Conservation (phyloP, 768 basidiomycete genomes). For the Rhodotorula taiwanensis region DNA sequence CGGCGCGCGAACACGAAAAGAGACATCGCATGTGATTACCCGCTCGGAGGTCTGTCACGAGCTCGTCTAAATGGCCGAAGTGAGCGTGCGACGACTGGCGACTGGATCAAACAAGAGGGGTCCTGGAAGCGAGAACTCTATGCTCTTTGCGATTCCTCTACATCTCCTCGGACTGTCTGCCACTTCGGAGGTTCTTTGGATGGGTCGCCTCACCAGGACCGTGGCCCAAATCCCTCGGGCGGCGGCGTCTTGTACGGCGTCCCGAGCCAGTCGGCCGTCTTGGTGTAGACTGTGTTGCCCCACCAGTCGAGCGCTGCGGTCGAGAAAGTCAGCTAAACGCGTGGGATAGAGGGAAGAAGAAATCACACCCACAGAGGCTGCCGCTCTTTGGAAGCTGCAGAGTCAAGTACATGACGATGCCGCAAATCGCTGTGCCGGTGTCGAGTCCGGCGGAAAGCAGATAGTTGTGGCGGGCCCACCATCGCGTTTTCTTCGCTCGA, state of each 20-base stretch:
- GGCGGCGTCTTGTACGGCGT: slow-evolving; percentile 22
- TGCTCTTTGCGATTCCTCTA: no score
- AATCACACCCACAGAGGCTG: slow-evolving; percentile 40
- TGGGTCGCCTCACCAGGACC: slow-evolving; percentile 33
- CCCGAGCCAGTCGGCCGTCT: slow-evolving; percentile 34
- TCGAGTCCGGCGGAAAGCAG: slow-evolving; percentile 49
- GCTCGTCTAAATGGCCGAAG: no score
- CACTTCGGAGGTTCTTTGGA: no score
- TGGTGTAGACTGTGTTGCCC: slow-evolving; percentile 39
- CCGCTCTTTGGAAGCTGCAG: slow-evolving; percentile 48
- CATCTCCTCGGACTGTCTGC: no score
- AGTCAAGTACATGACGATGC: slow-evolving; percentile 44
- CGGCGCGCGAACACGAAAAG: no score
- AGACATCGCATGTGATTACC: no score
- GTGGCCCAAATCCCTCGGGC: slow-evolving; percentile 27
- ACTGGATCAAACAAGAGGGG: no score
- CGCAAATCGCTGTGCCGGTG: slow-evolving; percentile 49
- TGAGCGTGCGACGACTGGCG: no score
- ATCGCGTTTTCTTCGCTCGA: slow-evolving; percentile 48
- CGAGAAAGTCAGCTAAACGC: slow-evolving; percentile 38
- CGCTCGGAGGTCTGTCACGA: no score
- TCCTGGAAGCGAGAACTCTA: no score
- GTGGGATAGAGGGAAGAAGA: slow-evolving; percentile 40
- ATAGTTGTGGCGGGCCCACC: slow-evolving; percentile 55
- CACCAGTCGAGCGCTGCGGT: slow-evolving; percentile 38